Percentiles rank a stretch among this genome's conserved stretches.
Evolutionary conservation across 1,284 basidiomycete genomes (phyloP).

Genomic region (Apiotrichum laibachii): DNA sequence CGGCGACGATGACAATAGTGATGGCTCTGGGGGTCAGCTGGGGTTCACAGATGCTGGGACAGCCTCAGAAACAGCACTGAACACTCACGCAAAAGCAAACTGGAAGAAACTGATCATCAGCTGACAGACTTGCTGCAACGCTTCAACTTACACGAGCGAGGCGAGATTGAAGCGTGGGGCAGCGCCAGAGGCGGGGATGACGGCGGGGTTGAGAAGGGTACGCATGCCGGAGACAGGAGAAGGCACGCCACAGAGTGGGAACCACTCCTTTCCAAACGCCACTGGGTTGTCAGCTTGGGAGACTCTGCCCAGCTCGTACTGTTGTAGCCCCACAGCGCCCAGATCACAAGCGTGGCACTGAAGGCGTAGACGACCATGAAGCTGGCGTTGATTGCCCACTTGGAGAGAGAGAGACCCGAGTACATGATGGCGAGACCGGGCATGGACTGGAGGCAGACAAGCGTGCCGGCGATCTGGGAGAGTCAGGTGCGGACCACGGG

Average conservation of each 20-base stretch:
- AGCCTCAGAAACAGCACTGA: no score
- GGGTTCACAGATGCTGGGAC: not conserved
- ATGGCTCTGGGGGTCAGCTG: constrained; percentile 13
- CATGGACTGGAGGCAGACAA: constrained; percentile 24
- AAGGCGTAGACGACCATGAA: constrained; percentile 29
- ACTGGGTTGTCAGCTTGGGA: not conserved
- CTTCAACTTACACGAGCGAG: constrained; percentile 19
- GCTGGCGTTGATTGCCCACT: constrained; percentile 24
- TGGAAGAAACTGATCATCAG: constrained; percentile 18
- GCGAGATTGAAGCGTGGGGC: constrained; percentile 16
- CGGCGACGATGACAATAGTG: constrained; percentile 25
- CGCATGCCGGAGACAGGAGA: constrained; percentile 19
- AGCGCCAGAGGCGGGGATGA: constrained; percentile 15
- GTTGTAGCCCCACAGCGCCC: constrained; percentile 26
- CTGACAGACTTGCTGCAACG: not conserved
- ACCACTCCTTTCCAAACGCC: constrained; percentile 2
- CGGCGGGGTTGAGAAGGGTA: constrained; percentile 13
- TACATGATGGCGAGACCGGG: constrained; percentile 24
- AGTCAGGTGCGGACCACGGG: not conserved
- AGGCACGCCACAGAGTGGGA: constrained; percentile 20
- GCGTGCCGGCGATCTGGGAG: constrained; percentile 17
- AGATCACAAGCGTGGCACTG: constrained; percentile 21
- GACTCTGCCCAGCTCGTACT: not conserved
- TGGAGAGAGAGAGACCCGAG: constrained; percentile 21
- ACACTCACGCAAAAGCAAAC: constrained; percentile 22